Conservation (phyloP, 192 early-diverging fungal genomes). For the Linnemannia hyalina region DNA sequence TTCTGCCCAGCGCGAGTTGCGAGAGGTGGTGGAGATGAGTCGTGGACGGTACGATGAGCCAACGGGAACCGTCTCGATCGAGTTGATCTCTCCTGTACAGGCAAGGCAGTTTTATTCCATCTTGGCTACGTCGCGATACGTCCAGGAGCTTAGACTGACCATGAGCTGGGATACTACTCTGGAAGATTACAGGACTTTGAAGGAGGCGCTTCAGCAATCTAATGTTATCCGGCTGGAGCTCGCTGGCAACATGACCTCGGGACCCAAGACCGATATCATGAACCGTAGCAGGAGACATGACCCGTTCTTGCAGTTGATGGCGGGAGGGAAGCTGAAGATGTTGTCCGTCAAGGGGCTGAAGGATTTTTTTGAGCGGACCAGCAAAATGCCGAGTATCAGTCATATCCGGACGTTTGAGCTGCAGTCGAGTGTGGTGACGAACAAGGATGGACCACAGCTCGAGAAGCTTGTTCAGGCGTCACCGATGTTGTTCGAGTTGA, state of each 20-base stretch:
- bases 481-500: background rate
- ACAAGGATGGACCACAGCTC: background rate
- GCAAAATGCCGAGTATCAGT: background rate
- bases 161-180: conserved; percentile 13
- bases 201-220: background rate
- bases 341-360: background rate
- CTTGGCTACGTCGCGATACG: background rate
- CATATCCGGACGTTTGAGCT: background rate
- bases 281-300: conserved; percentile 15
- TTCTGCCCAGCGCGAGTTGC: background rate
- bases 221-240: conserved; percentile 5
- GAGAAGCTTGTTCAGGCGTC: background rate
- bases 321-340: conserved; percentile 6
- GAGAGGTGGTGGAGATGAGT: conserved; percentile 9
- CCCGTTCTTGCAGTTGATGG: conserved; percentile 19
- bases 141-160: conserved; percentile 7
- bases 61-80: background rate
- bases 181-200: conserved; percentile 1
- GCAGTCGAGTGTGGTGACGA: background rate
- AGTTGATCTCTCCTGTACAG: background rate
- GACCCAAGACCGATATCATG: background rate
- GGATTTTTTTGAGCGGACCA: conserved; percentile 6
- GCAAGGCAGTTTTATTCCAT: conserved; percentile 22
- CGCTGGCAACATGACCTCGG: background rate
- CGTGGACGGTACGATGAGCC: conserved; percentile 11